Base-by-base conservation (phyloP, 2,329 filamentous ascomycete species). In the Trichoderma arundinaceum region DNA sequence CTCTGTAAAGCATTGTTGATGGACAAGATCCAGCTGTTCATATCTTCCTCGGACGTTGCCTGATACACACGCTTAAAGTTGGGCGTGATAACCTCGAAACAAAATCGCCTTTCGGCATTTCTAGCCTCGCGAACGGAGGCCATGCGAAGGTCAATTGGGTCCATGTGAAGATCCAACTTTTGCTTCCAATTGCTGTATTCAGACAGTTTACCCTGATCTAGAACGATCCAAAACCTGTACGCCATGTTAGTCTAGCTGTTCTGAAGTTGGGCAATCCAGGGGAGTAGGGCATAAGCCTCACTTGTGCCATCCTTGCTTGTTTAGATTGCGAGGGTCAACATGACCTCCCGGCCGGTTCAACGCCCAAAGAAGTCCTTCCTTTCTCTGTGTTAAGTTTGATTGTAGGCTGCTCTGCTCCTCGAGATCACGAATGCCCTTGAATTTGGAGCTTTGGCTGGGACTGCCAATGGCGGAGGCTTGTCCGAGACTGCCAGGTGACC, bases 141-240 rank as follows among this genome's bases (percentile, higher is more conserved):
- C 88, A 98, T 95, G 41, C 95, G 91, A 52, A 99, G 83, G 77
- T 99, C 96, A 70, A 99, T 98, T 0, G 95, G 95, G 1, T 98
- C 95, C 88, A 97, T 98, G 76, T 99, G 96, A 32, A 98, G 82
- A 77, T 99, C 95, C 28, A 99, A 86, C 76, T 88, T 94, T 76
- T 99, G 92, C 79, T 99, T 99, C 95, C 95, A 99, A 77, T 99
- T 98, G 76, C 94, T 97, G 78, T 99, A 99, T 75, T 99, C 95
- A 1, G 94, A 97, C 15, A 99, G 84, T 76, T 95, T 97, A 28
- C 95, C 95, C 77, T 97, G 94, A 75, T 98, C 96, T 51, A 99
- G 84, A 2, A 99, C 95, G 69, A 99, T 96, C 95, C 95, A 99
- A 79, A 98, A 99, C 75, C 93, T 96, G 15, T 35, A 56, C 22